Conservation (phyloP, 2,329 filamentous ascomycete species). For the Neofusicoccum ribis region DNA sequence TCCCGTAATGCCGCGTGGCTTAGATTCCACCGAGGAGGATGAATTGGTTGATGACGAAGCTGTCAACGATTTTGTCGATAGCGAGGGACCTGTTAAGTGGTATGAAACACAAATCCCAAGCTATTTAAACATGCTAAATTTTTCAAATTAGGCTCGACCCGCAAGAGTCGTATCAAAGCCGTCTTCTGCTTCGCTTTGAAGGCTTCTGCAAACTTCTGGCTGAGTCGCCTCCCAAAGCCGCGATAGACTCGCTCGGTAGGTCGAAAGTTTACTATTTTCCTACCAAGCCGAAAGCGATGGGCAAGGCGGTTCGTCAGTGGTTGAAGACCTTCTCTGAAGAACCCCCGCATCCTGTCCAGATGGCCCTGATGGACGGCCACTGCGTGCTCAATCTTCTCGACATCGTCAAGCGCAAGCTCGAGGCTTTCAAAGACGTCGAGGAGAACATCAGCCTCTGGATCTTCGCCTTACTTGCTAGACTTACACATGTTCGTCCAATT, state of each 20-base stretch:
- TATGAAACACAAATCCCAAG: background rate
- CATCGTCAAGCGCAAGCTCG: slow-evolving; percentile 62
- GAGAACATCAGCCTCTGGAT: slow-evolving; percentile 76
- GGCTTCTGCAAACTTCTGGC: background rate
- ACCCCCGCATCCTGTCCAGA: slow-evolving; percentile 50
- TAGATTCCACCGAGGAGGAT: background rate
- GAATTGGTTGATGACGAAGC: background rate
- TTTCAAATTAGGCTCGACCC: slow-evolving; percentile 25
- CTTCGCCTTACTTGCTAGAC: slow-evolving; percentile 76
- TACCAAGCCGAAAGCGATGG: slow-evolving; percentile 32
- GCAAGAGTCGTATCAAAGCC: slow-evolving; percentile 52
- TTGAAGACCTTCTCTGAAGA: slow-evolving; percentile 26
- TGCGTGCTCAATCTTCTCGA: slow-evolving; percentile 67
- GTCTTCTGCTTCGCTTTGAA: slow-evolving; percentile 42
- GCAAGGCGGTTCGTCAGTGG: slow-evolving; percentile 29
- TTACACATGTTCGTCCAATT: slow-evolving; percentile 58
- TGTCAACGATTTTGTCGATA: background rate
- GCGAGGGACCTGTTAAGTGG: background rate
- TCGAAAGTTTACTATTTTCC: slow-evolving; percentile 1
- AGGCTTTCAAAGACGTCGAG: slow-evolving; percentile 59
- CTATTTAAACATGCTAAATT: background rate
- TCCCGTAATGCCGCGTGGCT: slow-evolving; percentile 18
- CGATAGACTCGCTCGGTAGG: slow-evolving; percentile 13
- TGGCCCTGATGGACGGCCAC: slow-evolving; percentile 60
- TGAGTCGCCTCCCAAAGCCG: background rate